Conservation (phyloP, 352 stramenopile genomes). For the Pythium dissimile region DNA sequence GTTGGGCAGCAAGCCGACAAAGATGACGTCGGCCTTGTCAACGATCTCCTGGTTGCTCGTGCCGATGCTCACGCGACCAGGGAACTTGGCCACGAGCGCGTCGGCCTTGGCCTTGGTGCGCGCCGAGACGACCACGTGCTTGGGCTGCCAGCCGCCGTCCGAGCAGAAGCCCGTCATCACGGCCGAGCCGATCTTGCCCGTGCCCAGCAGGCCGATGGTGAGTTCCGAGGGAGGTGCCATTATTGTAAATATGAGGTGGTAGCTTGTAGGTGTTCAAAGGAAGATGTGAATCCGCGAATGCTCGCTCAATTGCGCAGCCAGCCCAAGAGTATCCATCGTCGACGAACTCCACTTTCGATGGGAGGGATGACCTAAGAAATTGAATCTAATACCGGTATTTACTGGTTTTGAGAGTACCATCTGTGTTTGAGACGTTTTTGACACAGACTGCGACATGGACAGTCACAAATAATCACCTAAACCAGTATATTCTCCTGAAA, state of each 20-base stretch:
- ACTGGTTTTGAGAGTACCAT: background rate
- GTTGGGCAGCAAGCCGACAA: conserved; percentile 74
- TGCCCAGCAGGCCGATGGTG: conserved; percentile 75
- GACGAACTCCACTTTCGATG: background rate
- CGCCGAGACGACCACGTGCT: conserved; percentile 66
- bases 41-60: conserved; percentile 80
- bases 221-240: conserved; percentile 57
- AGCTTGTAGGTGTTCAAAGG: background rate
- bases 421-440: conserved; percentile 2
- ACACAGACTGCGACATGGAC: conserved; percentile 4
- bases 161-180: conserved; percentile 82
- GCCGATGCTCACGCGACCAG: conserved; percentile 55
- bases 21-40: conserved; percentile 78
- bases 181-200: conserved; percentile 85
- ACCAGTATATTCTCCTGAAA: background rate
- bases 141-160: conserved; percentile 68
- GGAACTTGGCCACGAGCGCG: conserved; percentile 67
- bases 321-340: background rate
- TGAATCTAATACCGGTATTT: background rate
- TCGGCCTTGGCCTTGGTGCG: conserved; percentile 77
- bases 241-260: background rate
- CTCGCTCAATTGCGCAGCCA: background rate
- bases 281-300: background rate
- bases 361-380: conserved; percentile 11
- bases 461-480: conserved; percentile 4